Percentiles rank a stretch among this genome's conserved stretches.
Evolutionary conservation across 805 yeast genomes (phyloP).

Genomic region (Wickerhamiella azyma): DNA sequence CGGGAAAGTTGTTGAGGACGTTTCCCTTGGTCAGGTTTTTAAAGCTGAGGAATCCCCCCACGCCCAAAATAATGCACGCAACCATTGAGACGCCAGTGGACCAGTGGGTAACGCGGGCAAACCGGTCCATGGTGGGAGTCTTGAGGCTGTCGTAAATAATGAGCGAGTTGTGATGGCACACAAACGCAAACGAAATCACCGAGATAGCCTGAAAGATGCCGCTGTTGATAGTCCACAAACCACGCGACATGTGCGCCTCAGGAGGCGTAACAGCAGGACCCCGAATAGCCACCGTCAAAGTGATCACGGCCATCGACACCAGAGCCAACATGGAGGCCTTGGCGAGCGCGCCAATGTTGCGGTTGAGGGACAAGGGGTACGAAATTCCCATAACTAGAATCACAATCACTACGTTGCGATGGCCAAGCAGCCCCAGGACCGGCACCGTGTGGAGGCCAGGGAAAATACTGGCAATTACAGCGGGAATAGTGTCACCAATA

Average conservation of each 20-base stretch:
- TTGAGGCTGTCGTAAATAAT: conserved; percentile 76
- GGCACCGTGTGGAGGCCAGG: conserved; percentile 28
- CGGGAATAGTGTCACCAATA: conserved; percentile 91
- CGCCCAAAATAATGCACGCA: conserved; percentile 65
- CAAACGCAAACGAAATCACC: conserved; percentile 90
- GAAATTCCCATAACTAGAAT: conserved; percentile 60
- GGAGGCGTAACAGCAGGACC: conserved; percentile 43
- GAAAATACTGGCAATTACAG: conserved; percentile 58
- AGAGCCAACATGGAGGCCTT: conserved; percentile 79
- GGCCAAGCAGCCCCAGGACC: conserved; percentile 41
- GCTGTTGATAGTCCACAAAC: conserved; percentile 35
- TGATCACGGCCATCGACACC: conserved; percentile 69
- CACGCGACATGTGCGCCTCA: conserved; percentile 26
- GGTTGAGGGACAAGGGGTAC: conserved; percentile 66
- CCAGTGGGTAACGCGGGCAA: conserved; percentile 65
- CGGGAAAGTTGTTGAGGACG: conserved; percentile 72
- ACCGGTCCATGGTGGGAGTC: conserved; percentile 61
- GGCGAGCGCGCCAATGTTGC: conserved; percentile 71
- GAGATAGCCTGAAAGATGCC: conserved; percentile 78
- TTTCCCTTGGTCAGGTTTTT: conserved; percentile 75
- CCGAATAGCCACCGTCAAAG: conserved; percentile 52
- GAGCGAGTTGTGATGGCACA: conserved; percentile 88
- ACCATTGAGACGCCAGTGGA: conserved; percentile 71
- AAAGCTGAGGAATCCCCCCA: conserved; percentile 64
- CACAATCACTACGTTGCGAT: conserved; percentile 57